Evolutionary conservation across 495 filamentous ascomycete genomes (phyloP).

Genomic region (Oleoguttula mirabilis): DNA sequence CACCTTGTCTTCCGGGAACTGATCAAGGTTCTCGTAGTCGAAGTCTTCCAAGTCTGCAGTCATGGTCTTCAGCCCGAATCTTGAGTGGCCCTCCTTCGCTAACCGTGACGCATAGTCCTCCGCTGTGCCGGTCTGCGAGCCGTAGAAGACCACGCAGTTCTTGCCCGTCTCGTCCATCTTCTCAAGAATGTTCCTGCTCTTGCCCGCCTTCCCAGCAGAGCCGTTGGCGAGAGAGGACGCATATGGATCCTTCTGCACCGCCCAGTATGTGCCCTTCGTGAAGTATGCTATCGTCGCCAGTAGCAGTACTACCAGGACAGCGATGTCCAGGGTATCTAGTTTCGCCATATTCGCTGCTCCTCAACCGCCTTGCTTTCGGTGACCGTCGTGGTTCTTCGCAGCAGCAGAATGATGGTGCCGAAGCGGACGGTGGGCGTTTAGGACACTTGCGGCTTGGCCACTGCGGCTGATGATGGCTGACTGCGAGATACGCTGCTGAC

Average conservation of each 20-base stretch:
- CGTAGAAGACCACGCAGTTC: constrained; percentile 97
- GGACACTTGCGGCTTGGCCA: no score
- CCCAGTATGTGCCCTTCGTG: constrained; percentile 93
- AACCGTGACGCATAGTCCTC: constrained; percentile 97
- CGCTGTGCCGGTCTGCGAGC: constrained; percentile 94
- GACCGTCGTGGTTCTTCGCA: no score
- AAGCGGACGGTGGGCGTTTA: no score
- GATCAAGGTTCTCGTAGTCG: constrained; percentile 89
- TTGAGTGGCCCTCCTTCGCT: constrained; percentile 91
- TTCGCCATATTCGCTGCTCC: no score
- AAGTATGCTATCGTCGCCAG: constrained; percentile 88
- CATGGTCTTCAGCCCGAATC: constrained; percentile 97
- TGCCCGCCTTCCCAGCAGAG: constrained; percentile 57
- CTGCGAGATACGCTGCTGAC: no score
- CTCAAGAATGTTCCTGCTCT: constrained; percentile 83
- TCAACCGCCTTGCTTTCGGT: no score
- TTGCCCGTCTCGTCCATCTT: constrained; percentile 93
- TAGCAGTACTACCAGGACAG: constrained; percentile 76
- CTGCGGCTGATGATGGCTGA: no score
- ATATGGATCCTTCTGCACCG: constrained; percentile 74
- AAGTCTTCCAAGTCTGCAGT: constrained; percentile 96
- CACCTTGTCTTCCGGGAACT: constrained; percentile 77
- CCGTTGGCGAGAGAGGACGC: constrained; percentile 62
- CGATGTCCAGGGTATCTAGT: constrained; percentile 86
- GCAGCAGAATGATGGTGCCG: no score